phyloP scores from a whole-genome alignment of 169 alveolate species.

The Eimeria praecox region DNA sequence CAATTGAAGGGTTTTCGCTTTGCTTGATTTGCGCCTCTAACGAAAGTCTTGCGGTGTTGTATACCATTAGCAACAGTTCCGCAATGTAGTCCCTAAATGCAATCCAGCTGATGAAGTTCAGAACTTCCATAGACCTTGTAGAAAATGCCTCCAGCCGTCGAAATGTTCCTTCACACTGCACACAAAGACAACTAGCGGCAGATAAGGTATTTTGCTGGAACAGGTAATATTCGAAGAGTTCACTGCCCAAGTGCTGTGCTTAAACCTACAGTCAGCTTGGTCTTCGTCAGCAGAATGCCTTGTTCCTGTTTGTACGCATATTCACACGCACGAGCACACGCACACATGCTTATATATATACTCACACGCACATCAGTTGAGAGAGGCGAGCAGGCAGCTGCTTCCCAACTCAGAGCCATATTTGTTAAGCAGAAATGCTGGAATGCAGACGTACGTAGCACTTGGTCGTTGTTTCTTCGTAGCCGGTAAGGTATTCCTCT shows the following conservation, averaged over 20 bases:
- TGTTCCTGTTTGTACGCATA: constrained; percentile 38
- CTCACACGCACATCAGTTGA: neutral
- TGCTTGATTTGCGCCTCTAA: constrained; percentile 24
- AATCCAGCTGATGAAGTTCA: constrained; percentile 54
- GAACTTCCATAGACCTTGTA: constrained; percentile 6
- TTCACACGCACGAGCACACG: neutral
- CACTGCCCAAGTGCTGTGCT: neutral
- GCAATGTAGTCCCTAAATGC: constrained; percentile 44
- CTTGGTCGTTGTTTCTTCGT: constrained; percentile 46
- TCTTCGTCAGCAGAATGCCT: constrained; percentile 26
- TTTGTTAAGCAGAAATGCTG: neutral
- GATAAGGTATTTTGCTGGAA: neutral
- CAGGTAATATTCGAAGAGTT: neutral
- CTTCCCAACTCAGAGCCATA: no score
- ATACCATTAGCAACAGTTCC: constrained; percentile 35
- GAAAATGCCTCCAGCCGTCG: constrained; percentile 36
- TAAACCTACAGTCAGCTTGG: constrained; percentile 42
- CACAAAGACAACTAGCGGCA: neutral
- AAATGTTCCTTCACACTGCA: constrained; percentile 61
- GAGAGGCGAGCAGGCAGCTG: neutral
- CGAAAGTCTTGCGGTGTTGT: constrained; percentile 48
- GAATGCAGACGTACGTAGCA: constrained; percentile 57
- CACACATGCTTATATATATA: no score
- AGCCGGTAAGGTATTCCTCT: constrained; percentile 44
- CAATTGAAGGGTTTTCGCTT: constrained; percentile 3